phyloP scores from a whole-genome alignment of 148 eudicot species.

The Arbutus unedo region DNA sequence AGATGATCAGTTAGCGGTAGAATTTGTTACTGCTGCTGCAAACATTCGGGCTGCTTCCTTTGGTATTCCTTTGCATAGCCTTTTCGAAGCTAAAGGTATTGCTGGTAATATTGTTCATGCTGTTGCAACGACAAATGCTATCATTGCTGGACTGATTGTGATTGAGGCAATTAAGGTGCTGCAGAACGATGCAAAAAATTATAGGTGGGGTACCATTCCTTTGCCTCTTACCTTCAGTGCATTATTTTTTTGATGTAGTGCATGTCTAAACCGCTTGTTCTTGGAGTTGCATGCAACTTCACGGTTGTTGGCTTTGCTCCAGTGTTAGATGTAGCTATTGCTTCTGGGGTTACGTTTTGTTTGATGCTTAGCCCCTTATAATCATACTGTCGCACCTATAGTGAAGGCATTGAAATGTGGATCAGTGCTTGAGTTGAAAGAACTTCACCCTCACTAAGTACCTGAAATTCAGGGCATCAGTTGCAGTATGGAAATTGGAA shows the following conservation, averaged over 20 bases:
- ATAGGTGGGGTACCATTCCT: slow-evolving; percentile 47
- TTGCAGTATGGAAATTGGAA: not conserved
- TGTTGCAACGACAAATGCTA: slow-evolving; percentile 97
- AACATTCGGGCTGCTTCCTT: slow-evolving; percentile 93
- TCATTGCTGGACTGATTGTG: slow-evolving; percentile 90
- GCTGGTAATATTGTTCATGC: slow-evolving; percentile 99
- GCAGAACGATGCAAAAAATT: slow-evolving; percentile 53
- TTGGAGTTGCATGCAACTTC: not conserved
- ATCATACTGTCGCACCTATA: not conserved
- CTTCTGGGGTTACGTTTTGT: not conserved
- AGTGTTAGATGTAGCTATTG: not conserved
- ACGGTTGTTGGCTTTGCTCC: not conserved
- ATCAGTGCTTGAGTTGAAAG: not conserved
- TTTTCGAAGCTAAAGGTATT: slow-evolving; percentile 97
- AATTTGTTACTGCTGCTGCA: slow-evolving; percentile 96
- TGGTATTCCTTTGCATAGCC: slow-evolving; percentile 88
- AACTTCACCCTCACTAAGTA: not conserved
- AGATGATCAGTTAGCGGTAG: slow-evolving; percentile 95
- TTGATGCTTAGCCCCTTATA: not conserved
- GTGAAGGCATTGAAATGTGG: not conserved
- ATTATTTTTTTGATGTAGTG: not conserved
- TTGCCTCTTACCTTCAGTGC: not conserved
- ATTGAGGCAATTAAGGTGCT: slow-evolving; percentile 95
- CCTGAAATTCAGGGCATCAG: not conserved
- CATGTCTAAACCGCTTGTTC: not conserved